Evolutionary conservation across 2,329 filamentous ascomycete genomes (phyloP), one percentile per base, ranked within the genome.

Genomic region (Dactylonectria estremocensis): DNA sequence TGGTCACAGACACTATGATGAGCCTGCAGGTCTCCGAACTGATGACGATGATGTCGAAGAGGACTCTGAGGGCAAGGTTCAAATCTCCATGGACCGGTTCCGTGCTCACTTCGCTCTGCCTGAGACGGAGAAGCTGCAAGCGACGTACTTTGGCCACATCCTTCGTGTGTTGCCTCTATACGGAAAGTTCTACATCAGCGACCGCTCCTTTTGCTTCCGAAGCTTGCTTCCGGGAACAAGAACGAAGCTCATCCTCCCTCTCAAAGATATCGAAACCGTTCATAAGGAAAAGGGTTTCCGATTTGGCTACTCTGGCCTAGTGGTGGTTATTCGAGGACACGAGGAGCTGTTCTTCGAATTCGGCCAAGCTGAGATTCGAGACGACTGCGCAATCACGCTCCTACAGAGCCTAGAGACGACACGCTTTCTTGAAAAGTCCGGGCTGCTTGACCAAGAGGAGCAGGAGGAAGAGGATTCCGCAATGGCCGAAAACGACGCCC

Each of bases 341-440:
- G 96, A 98, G 79, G 96, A 98, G 80, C 83, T 99, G 1, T 98
- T 98, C 80, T 98, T 99, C 76, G 95, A 99, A 79, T 98, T 98
- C 77, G 88, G 89, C 59, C 88, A 91, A 54, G 85, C 88, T 1
- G 95, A 95, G 37, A 87, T 91, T 64, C 91, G 96, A 61, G 95
- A 99, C 76, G 95, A 98, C 79, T 98, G 95, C 77, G 90, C 92
- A 2, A 89, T 97, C 33, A 97, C 93, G 5, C 81, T 98, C 18
- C 86, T 97, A 45, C 92, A 92, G 65, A 90, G 89, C 60, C 83
- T 98, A 1, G 94, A 97, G 73, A 90, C 90, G 5, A 87, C 89
- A 5, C 90, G 90, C 43, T 93, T 90, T 64, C 84, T 96, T 49
- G 86, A 90, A 65, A 93, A 95, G 69, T 92, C 93, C 0, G 89